Percentiles rank a stretch among this genome's conserved stretches.
Evolutionary conservation across 345 rosid genomes (phyloP).

Genomic region (Syzygium oleosum): DNA sequence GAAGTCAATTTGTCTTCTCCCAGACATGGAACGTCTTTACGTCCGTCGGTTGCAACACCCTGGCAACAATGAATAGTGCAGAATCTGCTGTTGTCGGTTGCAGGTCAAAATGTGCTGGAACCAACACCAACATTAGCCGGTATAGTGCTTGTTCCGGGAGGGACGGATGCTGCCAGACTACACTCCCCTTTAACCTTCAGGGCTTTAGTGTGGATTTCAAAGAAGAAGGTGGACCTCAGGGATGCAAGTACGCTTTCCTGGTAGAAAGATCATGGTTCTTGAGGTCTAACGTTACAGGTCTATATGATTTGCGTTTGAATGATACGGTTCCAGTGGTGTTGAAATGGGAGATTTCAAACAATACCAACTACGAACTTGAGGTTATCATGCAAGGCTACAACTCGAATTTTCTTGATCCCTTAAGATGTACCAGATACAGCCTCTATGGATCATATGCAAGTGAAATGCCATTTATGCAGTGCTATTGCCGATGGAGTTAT

Average conservation of each 20-base stretch:
- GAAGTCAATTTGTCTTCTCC: background rate
- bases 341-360: background rate
- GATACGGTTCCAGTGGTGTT: background rate
- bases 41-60: background rate
- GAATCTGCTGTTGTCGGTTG: background rate
- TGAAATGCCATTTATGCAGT: background rate
- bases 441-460: background rate
- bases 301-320: background rate
- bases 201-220: background rate
- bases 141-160: background rate
- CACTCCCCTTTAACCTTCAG: background rate
- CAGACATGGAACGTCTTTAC: background rate
- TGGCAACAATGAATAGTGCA: background rate
- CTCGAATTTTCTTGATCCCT: background rate
- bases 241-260: background rate
- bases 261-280: background rate
- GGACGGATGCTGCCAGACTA: background rate
- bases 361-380: too few species aligned
- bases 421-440: background rate
- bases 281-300: background rate
- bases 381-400: rapidly evolving
- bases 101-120: background rate
- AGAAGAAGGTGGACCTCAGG: too few species aligned
- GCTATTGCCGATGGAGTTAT: background rate
- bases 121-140: background rate